Base-by-base conservation (phyloP, 768 basidiomycete species). In the Naganishia vishniacii region DNA sequence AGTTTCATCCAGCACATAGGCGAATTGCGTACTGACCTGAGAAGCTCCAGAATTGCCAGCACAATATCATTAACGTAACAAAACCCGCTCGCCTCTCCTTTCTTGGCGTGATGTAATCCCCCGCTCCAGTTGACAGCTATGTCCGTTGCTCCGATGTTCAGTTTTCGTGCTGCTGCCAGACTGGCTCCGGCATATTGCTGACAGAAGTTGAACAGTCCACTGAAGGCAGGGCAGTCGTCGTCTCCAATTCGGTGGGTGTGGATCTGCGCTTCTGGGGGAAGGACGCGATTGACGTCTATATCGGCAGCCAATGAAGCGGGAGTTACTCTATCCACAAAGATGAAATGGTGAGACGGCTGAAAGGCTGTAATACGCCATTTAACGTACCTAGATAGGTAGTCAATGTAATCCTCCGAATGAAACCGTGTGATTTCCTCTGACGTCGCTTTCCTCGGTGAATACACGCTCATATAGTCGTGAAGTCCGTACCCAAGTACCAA, bases 71-170 rank as follows among this genome's bases (percentile, higher is more conserved):
- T 99, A 23, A 98, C 84, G 75, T 97, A 99, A 78, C 94, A 99
- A 76, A 99, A 99, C 1, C 94, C 94, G 72, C 92, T 97, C 8
- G 95, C 93, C 79, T 98, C 94, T 0, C 90, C 89, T 67, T 93
- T 88, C 80, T 98, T 98, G 1, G 94, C 95, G 71, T 99, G 95
- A 78, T 99, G 95, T 20, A 99, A 82, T 0, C 95, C 95, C 0
- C 95, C 95, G 23, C 92, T 92, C 95, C 95, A 99, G 73, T 97
- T 98, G 71, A 99, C 91, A 0, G 95, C 95, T 45, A 94, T 97
- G 78, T 99, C 95, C 18, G 92, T 91, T 1, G 86, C 74, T 0
- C 90, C 91, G 1, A 87, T 82, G 58, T 84, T 85, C 2, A 98
- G 81, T 75, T 91, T 93, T 20, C 91, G 81, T 11, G 93, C 93